Evolutionary conservation across 1,284 basidiomycete genomes (phyloP), one percentile per base, ranked within the genome.

Genomic region (Sanghuangporus weigelae): DNA sequence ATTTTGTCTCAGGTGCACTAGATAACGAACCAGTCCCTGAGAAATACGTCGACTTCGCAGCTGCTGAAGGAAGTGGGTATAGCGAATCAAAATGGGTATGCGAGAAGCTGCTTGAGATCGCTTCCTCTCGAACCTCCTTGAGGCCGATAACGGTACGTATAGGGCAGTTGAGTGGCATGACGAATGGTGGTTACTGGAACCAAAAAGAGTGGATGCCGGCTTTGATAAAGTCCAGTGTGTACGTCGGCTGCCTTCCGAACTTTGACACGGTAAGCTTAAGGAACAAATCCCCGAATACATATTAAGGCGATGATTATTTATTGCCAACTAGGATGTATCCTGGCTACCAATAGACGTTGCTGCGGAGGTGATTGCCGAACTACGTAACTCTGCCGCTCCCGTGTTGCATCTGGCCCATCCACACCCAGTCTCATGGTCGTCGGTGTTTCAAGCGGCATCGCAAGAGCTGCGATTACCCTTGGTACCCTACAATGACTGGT

Each of bases 31-130:
- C 63, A 3, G 65, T 68, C 14, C 51, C 60, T 3, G 70, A 69
- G 53, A 68, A 69, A 31, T 44, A 59, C 16, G 62, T 74, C 7
- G 69, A 71, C 35, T 62, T 68, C 3, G 70, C 26, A 31, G 26
- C 26, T 31, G 26, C 26, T 31, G 26, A 31, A 31, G 26, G 69
- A 4, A 61, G 64, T 2, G 76, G 76, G 16, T 77, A 77, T 59
- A 68, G 71, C 40, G 72, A 76, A 63, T 73, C 73, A 7, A 77
- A 77, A 65, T 76, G 72, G 71, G 72, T 76, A 16, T 66, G 70
- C 10, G 75, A 77, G 65, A 60, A 67, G 39, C 66, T 77, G 19
- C 64, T 76, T 11, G 46, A 61, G 19, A 60, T 42, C 10, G 73
- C 73, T 5, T 62, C 68, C 7, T 38, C 57, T 31, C 12, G 68